Evolutionary conservation across 1,139 yeast species (phyloP).

Genomic region (Yamadazyma atmosphaerica): DNA sequence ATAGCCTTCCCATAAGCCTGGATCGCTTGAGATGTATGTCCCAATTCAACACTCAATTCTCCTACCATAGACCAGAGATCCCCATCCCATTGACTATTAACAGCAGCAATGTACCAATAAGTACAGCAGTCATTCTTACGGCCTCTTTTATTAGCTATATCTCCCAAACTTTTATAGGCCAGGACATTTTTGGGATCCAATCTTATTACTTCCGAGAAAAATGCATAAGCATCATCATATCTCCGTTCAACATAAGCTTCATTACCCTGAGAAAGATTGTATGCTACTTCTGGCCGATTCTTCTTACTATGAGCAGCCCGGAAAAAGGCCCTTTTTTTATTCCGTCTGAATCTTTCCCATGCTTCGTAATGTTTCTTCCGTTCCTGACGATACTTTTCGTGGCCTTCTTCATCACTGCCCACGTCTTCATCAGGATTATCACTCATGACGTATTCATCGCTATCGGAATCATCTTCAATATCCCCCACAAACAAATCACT

Average conservation of each 20-base stretch:
- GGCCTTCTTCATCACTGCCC: conserved; percentile 5
- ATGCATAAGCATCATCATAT: conserved; percentile 61
- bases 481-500: conserved; percentile 11
- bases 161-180: conserved; percentile 86
- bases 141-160: conserved; percentile 71
- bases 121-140: conserved; percentile 71
- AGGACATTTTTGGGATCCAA: conserved; percentile 75
- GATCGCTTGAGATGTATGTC: conserved; percentile 77
- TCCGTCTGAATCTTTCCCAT: neutral
- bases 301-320: conserved; percentile 4
- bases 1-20: conserved; percentile 79
- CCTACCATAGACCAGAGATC: conserved; percentile 88
- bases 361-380: neutral
- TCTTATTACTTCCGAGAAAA: conserved; percentile 72
- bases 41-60: conserved; percentile 67
- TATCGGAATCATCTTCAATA: conserved; percentile 1
- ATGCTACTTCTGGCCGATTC: conserved; percentile 3
- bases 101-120: conserved; percentile 55
- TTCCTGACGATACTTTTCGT: neutral
- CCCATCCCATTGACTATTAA: conserved; percentile 71
- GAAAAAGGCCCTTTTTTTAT: conserved; percentile 12
- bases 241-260: conserved; percentile 74
- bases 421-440: conserved; percentile 8
- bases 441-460: conserved; percentile 2
- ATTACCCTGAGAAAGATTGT: conserved; percentile 62